Conservation (phyloP, 495 filamentous ascomycete genomes). For the Diplogelasinospora grovesii region DNA sequence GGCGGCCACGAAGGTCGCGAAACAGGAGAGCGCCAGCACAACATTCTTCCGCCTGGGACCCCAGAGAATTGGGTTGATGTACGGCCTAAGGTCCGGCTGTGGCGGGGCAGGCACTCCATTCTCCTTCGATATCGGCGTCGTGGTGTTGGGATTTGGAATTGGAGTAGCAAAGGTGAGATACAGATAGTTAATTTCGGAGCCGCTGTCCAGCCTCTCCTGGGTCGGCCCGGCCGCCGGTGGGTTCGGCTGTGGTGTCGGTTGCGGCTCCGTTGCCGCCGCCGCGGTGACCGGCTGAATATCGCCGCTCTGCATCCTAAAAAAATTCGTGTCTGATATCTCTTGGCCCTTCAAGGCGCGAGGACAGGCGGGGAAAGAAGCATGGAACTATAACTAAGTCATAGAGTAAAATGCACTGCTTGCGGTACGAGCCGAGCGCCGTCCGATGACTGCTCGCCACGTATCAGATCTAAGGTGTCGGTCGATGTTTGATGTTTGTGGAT, state of each 20-base stretch:
- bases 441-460: no score
- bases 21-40: slow-evolving; percentile 68
- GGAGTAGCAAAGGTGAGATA: slow-evolving; percentile 70
- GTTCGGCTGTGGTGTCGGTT: background rate
- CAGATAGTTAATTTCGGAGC: slow-evolving; percentile 49
- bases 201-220: background rate
- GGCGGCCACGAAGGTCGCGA: slow-evolving; percentile 69
- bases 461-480: no score
- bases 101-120: slow-evolving; percentile 31
- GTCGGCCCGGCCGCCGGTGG: background rate
- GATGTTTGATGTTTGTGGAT: no score
- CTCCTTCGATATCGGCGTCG: slow-evolving; percentile 13
- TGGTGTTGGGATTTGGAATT: slow-evolving; percentile 51
- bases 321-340: no score
- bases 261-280: background rate
- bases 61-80: slow-evolving; percentile 70
- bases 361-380: no score
- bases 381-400: no score
- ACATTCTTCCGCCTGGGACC: slow-evolving; percentile 58
- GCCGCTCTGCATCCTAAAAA: no score
- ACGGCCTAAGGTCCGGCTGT: slow-evolving; percentile 60
- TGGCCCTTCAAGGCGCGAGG: no score
- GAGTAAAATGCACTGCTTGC: no score
- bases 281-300: no score
- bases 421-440: no score